phyloP scores from a whole-genome alignment of 176 grass and related monocot species.

The Lolium rigidum region DNA sequence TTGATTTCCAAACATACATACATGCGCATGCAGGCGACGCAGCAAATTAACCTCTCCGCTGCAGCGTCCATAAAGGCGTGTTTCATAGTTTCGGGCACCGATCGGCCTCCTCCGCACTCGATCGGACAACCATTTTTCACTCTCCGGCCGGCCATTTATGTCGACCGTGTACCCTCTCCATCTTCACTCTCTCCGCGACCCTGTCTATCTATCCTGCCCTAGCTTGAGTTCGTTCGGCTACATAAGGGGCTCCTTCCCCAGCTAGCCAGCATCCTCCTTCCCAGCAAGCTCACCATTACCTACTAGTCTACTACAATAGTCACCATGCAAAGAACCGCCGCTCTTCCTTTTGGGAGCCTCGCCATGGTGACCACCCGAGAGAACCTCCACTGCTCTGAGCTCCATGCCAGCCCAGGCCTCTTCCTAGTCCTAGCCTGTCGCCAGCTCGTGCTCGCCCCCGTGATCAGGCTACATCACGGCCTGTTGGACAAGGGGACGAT shows the following conservation, averaged over 20 bases:
- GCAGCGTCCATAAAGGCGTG: slow-evolving; percentile 20
- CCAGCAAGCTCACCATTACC: not conserved
- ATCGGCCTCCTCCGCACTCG: not conserved
- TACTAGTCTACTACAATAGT: not conserved
- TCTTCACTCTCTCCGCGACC: not conserved
- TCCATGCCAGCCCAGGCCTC: not conserved
- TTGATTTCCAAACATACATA: not conserved
- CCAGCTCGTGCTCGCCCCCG: not conserved
- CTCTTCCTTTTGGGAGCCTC: not conserved
- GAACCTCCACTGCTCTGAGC: not conserved
- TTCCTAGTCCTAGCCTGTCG: not conserved
- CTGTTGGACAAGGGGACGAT: not conserved
- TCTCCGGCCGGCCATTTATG: slow-evolving; percentile 4
- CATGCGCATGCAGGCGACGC: not conserved
- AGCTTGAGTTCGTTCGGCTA: not conserved
- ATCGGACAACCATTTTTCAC: slow-evolving; percentile 11
- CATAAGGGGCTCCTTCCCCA: not conserved
- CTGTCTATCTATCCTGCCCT: too few species aligned
- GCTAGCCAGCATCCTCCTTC: not conserved
- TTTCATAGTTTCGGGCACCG: slow-evolving; percentile 23
- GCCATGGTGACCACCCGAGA: not conserved
- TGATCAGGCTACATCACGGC: not conserved
- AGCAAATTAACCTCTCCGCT: not conserved
- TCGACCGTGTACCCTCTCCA: not conserved
- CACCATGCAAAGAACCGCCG: not conserved